Conservation (phyloP, 2,329 filamentous ascomycete species). For the Fusarium praegraminearum region DNA sequence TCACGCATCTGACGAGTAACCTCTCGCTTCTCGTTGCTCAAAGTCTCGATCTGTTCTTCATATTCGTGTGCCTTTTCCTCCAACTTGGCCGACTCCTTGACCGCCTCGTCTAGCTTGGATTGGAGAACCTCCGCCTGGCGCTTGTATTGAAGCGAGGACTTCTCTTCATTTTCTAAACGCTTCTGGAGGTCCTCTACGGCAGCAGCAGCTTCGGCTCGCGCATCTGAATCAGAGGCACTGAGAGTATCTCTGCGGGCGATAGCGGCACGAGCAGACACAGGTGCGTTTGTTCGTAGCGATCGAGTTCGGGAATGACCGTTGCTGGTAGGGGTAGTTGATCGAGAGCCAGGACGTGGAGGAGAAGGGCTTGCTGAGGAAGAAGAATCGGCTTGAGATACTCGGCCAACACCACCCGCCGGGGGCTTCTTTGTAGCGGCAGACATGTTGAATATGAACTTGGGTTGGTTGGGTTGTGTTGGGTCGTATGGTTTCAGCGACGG, state of each 20-base stretch:
- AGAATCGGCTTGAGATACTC: conserved; percentile 58
- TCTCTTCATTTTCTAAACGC: conserved; percentile 83
- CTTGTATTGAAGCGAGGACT: conserved; percentile 79
- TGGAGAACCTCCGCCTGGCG: conserved; percentile 89
- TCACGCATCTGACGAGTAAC: conserved; percentile 86
- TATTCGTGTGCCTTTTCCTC: conserved; percentile 90
- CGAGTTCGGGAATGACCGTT: conserved; percentile 66
- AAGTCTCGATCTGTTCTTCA: conserved; percentile 82
- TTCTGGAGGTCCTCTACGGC: conserved; percentile 87
- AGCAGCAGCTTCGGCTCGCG: conserved; percentile 81
- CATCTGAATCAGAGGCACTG: conserved; percentile 73
- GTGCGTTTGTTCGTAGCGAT: conserved; percentile 73
- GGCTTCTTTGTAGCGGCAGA: conserved; percentile 67
- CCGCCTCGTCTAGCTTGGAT: conserved; percentile 84
- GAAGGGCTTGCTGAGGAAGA: conserved; percentile 52
- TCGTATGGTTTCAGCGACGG: conserved; percentile 26
- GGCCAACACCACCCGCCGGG: conserved; percentile 61
- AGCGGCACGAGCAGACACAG: conserved; percentile 79
- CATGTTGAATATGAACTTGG: conserved; percentile 54
- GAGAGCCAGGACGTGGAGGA: conserved; percentile 54
- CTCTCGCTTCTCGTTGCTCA: conserved; percentile 89
- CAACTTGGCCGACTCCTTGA: conserved; percentile 83
- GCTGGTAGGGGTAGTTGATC: conserved; percentile 60
- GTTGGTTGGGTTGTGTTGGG: conserved; percentile 29
- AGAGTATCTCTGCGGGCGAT: conserved; percentile 69